A percentile compares a stretch with the other conserved stretches of the same genome.
Conservation (phyloP, 371 early-diverging fungal genomes). For the Mortierella sp. region DNA sequence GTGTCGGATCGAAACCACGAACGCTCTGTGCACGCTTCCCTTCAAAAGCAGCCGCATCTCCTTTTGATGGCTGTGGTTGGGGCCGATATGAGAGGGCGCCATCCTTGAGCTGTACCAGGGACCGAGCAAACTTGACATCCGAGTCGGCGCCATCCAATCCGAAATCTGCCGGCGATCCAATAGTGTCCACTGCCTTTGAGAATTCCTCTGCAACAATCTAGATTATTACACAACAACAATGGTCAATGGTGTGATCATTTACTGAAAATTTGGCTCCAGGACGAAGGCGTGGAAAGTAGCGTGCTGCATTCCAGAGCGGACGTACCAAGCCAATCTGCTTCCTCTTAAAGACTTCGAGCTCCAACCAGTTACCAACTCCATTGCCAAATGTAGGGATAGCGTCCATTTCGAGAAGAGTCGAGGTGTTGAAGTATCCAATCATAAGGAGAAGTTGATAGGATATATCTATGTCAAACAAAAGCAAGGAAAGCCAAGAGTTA, state of each 20-base stretch:
- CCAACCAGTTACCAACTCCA: slow-evolving; percentile 42
- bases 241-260: background rate
- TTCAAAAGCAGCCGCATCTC: background rate
- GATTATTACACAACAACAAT: background rate
- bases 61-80: background rate
- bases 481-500: background rate
- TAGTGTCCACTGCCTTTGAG: slow-evolving; percentile 30
- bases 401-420: slow-evolving; percentile 19
- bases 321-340: slow-evolving; percentile 37
- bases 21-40: no score
- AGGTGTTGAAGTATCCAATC: slow-evolving; percentile 30
- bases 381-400: slow-evolving; percentile 20
- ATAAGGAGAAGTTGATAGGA: slow-evolving; percentile 39
- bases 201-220: slow-evolving; percentile 50
- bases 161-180: slow-evolving; percentile 40
- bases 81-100: slow-evolving; percentile 23
- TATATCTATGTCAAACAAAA: slow-evolving; percentile 13
- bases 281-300: no score
- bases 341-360: slow-evolving; percentile 23
- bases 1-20: background rate
- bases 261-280: background rate
- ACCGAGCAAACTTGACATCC: slow-evolving; percentile 33
- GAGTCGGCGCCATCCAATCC: slow-evolving; percentile 24
- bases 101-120: slow-evolving; percentile 38
- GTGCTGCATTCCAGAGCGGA: no score